These are phyloP conservation scores for Talaromyces nanjingensis DNA, from an alignment of 495 filamentous ascomycete species.

Conservation along the genomic window DNA sequence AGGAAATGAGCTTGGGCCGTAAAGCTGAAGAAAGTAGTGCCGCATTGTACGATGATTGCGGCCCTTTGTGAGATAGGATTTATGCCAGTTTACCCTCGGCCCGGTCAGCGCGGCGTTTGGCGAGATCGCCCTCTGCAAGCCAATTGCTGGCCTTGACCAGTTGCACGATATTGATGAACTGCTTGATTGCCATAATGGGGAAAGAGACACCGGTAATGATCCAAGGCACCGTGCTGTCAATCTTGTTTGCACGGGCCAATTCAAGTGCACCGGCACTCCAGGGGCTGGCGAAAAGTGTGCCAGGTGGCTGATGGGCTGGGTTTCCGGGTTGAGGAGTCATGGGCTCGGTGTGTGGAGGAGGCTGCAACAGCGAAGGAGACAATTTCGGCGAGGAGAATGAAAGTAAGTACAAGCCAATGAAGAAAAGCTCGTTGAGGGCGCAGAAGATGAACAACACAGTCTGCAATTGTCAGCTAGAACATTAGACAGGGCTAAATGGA, in stretches of 20 bases:
- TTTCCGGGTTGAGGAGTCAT: constrained; percentile 56
- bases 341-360: constrained; percentile 34
- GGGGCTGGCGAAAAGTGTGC: constrained; percentile 69
- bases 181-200: constrained; percentile 86
- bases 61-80: background rate
- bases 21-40: background rate
- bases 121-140: constrained; percentile 78
- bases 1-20: background rate
- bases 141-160: constrained; percentile 88
- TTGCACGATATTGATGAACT: constrained; percentile 90
- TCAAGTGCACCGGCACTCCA: constrained; percentile 90
- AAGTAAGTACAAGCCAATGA: constrained; percentile 94
- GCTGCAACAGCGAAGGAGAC: constrained; percentile 69
- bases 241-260: constrained; percentile 87
- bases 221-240: constrained; percentile 81
- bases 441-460: constrained; percentile 88
- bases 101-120: constrained; percentile 22
- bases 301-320: constrained; percentile 57
- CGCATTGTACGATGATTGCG: background rate
- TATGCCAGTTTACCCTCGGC: constrained; percentile 2
- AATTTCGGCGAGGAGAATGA: constrained; percentile 87
- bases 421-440: constrained; percentile 87
- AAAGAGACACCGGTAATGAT: constrained; percentile 71
- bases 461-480: constrained; percentile 35
- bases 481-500: constrained; percentile 12